Evolutionary conservation across 495 filamentous ascomycete species (phyloP).

Genomic region (Aspergillus sparsus): DNA sequence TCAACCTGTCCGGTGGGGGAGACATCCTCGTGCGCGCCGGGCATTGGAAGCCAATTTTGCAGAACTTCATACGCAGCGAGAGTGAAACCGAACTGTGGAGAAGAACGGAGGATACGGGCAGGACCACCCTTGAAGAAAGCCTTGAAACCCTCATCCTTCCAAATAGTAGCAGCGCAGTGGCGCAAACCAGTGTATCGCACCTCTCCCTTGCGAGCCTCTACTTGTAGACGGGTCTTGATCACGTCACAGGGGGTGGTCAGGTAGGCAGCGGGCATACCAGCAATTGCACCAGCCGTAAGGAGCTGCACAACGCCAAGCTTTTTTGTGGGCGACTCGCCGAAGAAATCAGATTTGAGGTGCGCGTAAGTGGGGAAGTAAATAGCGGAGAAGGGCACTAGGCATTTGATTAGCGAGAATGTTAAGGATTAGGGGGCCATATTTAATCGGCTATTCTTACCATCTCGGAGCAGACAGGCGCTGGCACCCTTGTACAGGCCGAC

Average conservation of each 20-base stretch:
- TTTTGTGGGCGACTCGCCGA: conserved; percentile 86
- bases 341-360: conserved; percentile 90
- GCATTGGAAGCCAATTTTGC: conserved; percentile 79
- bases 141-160: conserved; percentile 85
- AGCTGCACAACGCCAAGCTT: conserved; percentile 92
- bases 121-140: conserved; percentile 99
- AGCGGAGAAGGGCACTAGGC: conserved; percentile 83
- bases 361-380: conserved; percentile 98
- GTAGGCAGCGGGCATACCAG: conserved; percentile 98
- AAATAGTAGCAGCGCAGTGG: conserved; percentile 81
- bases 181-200: conserved; percentile 80
- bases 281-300: conserved; percentile 91
- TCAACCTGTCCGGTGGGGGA: conserved; percentile 48
- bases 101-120: conserved; percentile 89
- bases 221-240: conserved; percentile 97
- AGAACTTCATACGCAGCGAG: conserved; percentile 92
- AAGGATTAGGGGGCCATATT: conserved; percentile 7
- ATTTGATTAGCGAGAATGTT: not conserved
- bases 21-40: conserved; percentile 58
- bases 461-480: conserved; percentile 90
- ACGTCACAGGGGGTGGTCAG: conserved; percentile 97
- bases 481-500: conserved; percentile 96
- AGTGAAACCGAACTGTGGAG: conserved; percentile 97
- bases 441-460: conserved; percentile 44
- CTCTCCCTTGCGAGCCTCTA: conserved; percentile 95